Evolutionary conservation across 768 basidiomycete genomes (phyloP), one percentile per base, ranked within the genome.

Genomic region (Suillus decipiens): DNA sequence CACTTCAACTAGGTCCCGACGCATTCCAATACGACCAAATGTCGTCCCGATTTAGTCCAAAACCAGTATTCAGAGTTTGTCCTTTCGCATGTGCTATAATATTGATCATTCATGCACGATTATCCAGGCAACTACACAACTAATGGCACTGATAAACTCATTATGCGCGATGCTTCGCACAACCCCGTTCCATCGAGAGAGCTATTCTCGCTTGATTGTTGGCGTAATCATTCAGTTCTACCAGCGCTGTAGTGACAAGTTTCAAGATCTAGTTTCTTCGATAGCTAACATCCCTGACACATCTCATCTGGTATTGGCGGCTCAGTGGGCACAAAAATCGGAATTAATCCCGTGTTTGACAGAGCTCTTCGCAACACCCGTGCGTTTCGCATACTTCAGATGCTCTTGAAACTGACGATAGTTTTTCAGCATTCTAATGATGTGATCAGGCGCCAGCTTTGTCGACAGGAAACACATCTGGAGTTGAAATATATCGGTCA

Each of bases 151-250:
- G 50, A 90, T 96, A 70, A 96, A 96, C 69, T 96, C 93, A 1
- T 79, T 99, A 6, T 96, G 95, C 69, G 83, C 86, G 9, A 96
- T 98, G 94, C 85, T 97, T 22, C 84, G 88, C 62, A 89, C 87
- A 6, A 95, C 93, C 19, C 95, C 96, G 0, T 99, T 99, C 77
- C 96, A 98, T 71, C 84, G 89, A 64, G 96, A 99, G 75, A 95
- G 89, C 72, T 97, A 98, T 73, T 89, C 93, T 19, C 86, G 94
- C n/a, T 80, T 99, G 36, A 96, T 99, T 62, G 84, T 99, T 37
- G 89, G 91, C 17, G 90, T 99, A 60, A 90, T 98, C 62, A 94
- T 96, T 45, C 95, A 97, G 74, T 97, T 96, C 72, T 97, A 98
- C 70, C 94, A 97, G 72, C 86, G 91, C 33, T 98, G 95, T 68